phyloP scores from a whole-genome alignment of 2,329 filamentous ascomycete genomes.

The Rhytidhysteron rufulum region DNA sequence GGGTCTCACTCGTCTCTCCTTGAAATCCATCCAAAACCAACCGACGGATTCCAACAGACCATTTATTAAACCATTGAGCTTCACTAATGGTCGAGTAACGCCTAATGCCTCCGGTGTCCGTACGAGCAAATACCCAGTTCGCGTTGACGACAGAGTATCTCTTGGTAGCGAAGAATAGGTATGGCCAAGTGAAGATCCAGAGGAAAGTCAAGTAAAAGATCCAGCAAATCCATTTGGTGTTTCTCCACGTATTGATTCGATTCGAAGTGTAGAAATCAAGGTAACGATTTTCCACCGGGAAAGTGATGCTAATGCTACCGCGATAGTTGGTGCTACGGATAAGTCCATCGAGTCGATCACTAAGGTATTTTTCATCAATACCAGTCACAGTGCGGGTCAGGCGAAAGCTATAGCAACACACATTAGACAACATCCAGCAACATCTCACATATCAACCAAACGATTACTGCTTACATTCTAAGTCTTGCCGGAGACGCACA shows the following conservation, averaged over 20 bases:
- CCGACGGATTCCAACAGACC: constrained; percentile 57
- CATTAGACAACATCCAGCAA: not conserved
- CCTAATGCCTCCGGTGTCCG: constrained; percentile 30
- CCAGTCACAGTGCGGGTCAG: constrained; percentile 50
- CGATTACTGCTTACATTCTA: constrained; percentile 37
- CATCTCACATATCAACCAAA: not conserved
- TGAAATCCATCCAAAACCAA: constrained; percentile 58
- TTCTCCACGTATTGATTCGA: constrained; percentile 61
- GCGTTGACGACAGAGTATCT: constrained; percentile 61
- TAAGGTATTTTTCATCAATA: constrained; percentile 56
- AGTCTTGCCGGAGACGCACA: constrained; percentile 56
- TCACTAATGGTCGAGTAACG: constrained; percentile 50
- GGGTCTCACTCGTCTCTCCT: constrained; percentile 50
- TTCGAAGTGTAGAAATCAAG: constrained; percentile 63
- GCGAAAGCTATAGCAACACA: constrained; percentile 29
- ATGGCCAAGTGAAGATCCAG: constrained; percentile 69
- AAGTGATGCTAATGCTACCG: constrained; percentile 56
- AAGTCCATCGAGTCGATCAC: constrained; percentile 51
- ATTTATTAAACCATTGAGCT: constrained; percentile 59
- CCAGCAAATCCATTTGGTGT: constrained; percentile 60
- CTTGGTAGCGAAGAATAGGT: constrained; percentile 63
- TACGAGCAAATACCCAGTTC: constrained; percentile 56
- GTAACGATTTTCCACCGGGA: constrained; percentile 55
- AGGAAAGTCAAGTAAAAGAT: constrained; percentile 64
- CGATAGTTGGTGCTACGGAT: constrained; percentile 65